phyloP scores from a whole-genome alignment of 2,329 filamentous ascomycete genomes.

The Alternaria arborescens region DNA sequence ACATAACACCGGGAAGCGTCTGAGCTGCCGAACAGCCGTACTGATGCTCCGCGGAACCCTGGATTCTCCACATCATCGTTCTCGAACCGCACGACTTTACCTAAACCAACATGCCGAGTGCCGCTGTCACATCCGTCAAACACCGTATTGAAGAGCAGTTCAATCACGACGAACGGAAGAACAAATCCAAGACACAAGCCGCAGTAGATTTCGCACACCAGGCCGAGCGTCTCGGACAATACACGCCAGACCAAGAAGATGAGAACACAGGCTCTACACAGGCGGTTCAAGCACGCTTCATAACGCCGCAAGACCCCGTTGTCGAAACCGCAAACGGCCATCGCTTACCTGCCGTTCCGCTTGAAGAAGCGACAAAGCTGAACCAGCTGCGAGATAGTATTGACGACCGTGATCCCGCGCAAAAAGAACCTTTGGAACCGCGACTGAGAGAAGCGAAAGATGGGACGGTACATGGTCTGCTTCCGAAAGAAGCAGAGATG shows the following conservation, averaged over 20 bases:
- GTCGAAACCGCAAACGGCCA: slow-evolving; percentile 73
- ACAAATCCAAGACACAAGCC: slow-evolving; percentile 44
- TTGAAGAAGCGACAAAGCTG: slow-evolving; percentile 74
- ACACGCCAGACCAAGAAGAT: slow-evolving; percentile 52
- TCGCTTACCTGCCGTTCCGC: slow-evolving; percentile 72
- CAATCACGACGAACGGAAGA: slow-evolving; percentile 29
- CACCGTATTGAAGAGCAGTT: slow-evolving; percentile 22
- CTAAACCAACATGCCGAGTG: slow-evolving; percentile 34
- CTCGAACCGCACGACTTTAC: slow-evolving; percentile 20
- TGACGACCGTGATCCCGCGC: slow-evolving; percentile 49
- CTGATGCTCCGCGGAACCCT: slow-evolving; percentile 21
- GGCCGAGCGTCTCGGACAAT: slow-evolving; percentile 58
- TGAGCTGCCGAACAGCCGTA: background rate
- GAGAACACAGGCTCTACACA: slow-evolving; percentile 57
- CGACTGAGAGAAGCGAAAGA: slow-evolving; percentile 53
- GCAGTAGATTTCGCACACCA: slow-evolving; percentile 69
- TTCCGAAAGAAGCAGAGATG: slow-evolving; percentile 31
- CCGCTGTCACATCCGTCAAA: slow-evolving; percentile 25
- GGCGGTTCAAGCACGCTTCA: slow-evolving; percentile 68
- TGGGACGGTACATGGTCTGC: slow-evolving; percentile 52
- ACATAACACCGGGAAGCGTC: background rate
- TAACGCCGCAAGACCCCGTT: slow-evolving; percentile 75
- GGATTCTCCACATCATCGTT: slow-evolving; percentile 32
- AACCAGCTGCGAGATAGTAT: slow-evolving; percentile 68
- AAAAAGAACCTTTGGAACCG: slow-evolving; percentile 36